A percentile compares a stretch with the other conserved stretches of the same genome.
Evolutionary conservation across 2,329 filamentous ascomycete genomes (phyloP).

Genomic region (Chaetomium strumarium): DNA sequence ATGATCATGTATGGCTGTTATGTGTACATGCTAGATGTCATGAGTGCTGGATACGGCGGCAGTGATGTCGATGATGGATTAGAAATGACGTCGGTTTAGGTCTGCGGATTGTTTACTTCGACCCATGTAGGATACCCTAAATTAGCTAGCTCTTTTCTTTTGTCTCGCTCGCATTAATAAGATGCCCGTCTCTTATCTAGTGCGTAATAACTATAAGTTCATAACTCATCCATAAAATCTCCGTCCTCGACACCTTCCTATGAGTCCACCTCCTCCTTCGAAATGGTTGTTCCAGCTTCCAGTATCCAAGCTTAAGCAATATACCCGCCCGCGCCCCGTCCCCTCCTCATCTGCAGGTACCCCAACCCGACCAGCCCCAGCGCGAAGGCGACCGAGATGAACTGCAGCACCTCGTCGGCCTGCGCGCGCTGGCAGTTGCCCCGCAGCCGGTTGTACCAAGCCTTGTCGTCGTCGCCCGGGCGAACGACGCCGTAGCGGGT

Average conservation of each 20-base stretch:
- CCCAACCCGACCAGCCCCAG: conserved; percentile 9
- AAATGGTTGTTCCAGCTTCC: neutral
- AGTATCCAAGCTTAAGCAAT: conserved; percentile 2
- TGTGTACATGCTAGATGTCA: conserved; percentile 1
- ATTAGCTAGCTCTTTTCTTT: neutral
- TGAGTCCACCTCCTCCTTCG: too few species aligned
- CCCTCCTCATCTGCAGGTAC: conserved; percentile 11
- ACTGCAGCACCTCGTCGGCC: conserved; percentile 17
- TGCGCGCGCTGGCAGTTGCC: conserved; percentile 16
- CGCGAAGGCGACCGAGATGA: conserved; percentile 15
- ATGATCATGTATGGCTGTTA: neutral
- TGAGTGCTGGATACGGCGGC: neutral
- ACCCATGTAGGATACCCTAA: conserved; percentile 11
- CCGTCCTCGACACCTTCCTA: too few species aligned
- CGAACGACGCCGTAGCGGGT: conserved; percentile 6
- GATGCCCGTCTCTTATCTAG: neutral
- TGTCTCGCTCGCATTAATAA: neutral
- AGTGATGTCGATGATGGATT: neutral
- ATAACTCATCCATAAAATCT: too few species aligned
- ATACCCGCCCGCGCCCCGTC: neutral
- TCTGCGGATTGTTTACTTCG: conserved; percentile 1
- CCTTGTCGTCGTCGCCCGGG: neutral
- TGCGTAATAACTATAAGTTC: too few species aligned
- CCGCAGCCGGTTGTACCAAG: conserved; percentile 5
- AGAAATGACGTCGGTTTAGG: neutral